Evolutionary conservation across 2,329 filamentous ascomycete species (phyloP), one percentile per base, ranked within the genome.

Genomic region (Xylariaceae sp.): DNA sequence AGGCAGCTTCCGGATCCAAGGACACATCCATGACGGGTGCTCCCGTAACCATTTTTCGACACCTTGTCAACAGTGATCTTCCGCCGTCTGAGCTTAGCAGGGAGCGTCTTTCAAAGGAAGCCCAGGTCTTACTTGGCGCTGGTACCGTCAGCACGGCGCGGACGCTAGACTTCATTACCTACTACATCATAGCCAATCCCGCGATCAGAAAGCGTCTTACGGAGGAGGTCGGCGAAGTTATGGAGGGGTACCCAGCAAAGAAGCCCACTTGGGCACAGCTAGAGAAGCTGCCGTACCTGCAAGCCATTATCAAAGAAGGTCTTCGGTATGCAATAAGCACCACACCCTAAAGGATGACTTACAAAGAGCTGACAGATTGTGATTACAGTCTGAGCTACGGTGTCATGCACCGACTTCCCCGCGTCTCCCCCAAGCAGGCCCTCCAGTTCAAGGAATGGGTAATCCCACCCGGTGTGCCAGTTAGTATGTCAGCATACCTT

Each of bases 311-410:
- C 7, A 61, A 58, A 26, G 58, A 61, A 14, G 58, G n/a, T 4
- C 37, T 61, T 7, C 49, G 58, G 52, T 63, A 58, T 12, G 60
- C 53, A n/a, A 2, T 62, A n/a, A n/a, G n/a, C 74, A n/a, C 69
- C 71, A 2, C 76, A 73, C n/a, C 52, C 67, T 79, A 21, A 9
- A 28, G 14, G 6, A 34, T 55, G 14, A 55, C 19, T 8, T 12
- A 14, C 14, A 16, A 28, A 36, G 29, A 8, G 33, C 5, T 34
- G 33, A 34, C 33, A 14, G 14, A 14, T 5, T 5, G 6, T 16
- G 21, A n/a, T n/a, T n/a, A n/a, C 6, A 74, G 79, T 3, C 50
- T 81, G 2, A 74, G 75, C 14, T 77, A 75, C 7, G 75, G 73
- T 0, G 71, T 75, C 0, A 61, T 64, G 34, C 68, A 37, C 6